A percentile compares a stretch with the other conserved stretches of the same genome.
These are phyloP conservation scores for Phytophthora vignae DNA, from an alignment of 352 stramenopile genomes.

Conservation along the genomic window DNA sequence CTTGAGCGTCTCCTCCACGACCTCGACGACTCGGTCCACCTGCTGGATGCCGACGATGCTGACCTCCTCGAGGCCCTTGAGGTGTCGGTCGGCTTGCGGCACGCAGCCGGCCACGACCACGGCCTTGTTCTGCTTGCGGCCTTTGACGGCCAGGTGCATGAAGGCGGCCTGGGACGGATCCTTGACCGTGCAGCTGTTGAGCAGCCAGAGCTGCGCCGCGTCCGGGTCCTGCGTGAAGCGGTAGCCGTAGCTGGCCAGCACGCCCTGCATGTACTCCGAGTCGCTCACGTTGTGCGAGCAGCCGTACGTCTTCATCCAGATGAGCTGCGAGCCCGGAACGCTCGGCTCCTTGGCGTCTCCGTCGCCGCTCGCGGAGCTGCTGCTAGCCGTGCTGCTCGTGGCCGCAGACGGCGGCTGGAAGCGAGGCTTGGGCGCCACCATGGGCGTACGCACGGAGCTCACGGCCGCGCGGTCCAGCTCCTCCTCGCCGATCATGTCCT, in stretches of 20 bases:
- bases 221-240: slow-evolving; percentile 78
- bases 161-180: slow-evolving; percentile 92
- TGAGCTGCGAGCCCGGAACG: slow-evolving; percentile 76
- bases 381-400: slow-evolving; percentile 34
- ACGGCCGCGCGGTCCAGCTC: slow-evolving; percentile 65
- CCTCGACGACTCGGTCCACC: slow-evolving; percentile 92
- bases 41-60: slow-evolving; percentile 93
- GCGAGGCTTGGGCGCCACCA: slow-evolving; percentile 69
- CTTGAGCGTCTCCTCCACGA: slow-evolving; percentile 93
- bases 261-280: slow-evolving; percentile 94
- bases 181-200: slow-evolving; percentile 96
- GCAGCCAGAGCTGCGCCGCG: slow-evolving; percentile 87
- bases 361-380: slow-evolving; percentile 27
- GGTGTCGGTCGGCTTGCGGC: slow-evolving; percentile 87
- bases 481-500: slow-evolving; percentile 83
- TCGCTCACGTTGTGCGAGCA: slow-evolving; percentile 95
- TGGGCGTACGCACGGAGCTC: slow-evolving; percentile 52
- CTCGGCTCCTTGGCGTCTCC: slow-evolving; percentile 17
- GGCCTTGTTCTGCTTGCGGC: slow-evolving; percentile 77
- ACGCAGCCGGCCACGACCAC: slow-evolving; percentile 93
- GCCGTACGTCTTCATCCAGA: slow-evolving; percentile 92
- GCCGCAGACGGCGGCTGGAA: slow-evolving; percentile 30
- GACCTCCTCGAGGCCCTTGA: slow-evolving; percentile 85
- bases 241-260: slow-evolving; percentile 92
- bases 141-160: slow-evolving; percentile 90